These are phyloP conservation scores for Rhododendron kiyosumense DNA, from an alignment of 148 eudicot genomes.

Conservation along the genomic window DNA sequence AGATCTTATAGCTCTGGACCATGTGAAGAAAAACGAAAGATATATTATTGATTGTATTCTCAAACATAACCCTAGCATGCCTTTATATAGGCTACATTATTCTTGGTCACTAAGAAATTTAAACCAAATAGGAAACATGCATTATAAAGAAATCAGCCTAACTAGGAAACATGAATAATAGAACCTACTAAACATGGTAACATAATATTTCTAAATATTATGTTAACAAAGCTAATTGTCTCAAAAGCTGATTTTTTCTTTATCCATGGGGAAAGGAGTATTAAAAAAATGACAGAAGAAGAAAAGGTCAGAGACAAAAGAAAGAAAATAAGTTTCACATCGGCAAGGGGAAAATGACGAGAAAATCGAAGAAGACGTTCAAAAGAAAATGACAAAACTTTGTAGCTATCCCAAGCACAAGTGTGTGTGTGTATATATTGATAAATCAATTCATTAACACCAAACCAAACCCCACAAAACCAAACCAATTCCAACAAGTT, in stretches of 20 bases:
- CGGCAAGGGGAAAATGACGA: background rate
- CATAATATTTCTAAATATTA: too few species aligned
- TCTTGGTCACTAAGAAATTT: too few species aligned
- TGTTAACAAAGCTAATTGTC: background rate
- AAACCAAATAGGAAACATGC: too few species aligned
- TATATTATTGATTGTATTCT: too few species aligned
- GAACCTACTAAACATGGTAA: too few species aligned
- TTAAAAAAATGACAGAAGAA: background rate
- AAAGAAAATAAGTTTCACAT: background rate
- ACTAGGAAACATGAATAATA: too few species aligned
- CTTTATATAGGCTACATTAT: too few species aligned
- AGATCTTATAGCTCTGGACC: too few species aligned
- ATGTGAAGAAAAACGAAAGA: too few species aligned
- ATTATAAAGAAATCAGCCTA: too few species aligned
- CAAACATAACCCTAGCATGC: too few species aligned
- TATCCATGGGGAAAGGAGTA: background rate
- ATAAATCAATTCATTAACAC: background rate
- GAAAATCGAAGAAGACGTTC: background rate
- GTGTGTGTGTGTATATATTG: background rate
- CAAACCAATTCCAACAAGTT: background rate
- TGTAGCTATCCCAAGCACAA: background rate
- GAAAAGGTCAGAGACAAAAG: background rate
- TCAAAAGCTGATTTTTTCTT: background rate
- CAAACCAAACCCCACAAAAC: background rate
- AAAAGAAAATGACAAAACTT: background rate